Conservation (phyloP, 1,284 basidiomycete species). For the Cryptococcus sp. region DNA sequence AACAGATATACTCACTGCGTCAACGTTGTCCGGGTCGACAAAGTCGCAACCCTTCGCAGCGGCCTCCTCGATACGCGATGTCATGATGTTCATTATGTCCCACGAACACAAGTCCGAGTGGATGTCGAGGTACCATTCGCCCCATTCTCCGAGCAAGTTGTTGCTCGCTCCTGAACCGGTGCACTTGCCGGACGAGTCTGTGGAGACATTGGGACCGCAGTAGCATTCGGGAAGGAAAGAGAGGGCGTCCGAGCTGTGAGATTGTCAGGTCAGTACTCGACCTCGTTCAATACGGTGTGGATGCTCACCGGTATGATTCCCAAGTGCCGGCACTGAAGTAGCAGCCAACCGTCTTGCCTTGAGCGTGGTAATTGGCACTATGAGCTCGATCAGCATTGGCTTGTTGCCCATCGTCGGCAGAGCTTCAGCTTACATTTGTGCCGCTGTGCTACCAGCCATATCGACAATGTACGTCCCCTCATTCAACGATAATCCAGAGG, state of each 20-base stretch:
- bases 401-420: not conserved
- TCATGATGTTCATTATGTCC: constrained; percentile 26
- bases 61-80: constrained; percentile 32
- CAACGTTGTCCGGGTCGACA: constrained; percentile 49
- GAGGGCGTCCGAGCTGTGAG: constrained; percentile 18
- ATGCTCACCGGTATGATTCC: constrained; percentile 29
- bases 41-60: constrained; percentile 44
- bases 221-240: constrained; percentile 32
- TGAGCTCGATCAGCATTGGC: not conserved
- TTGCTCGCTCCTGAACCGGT: constrained; percentile 12
- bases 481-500: constrained; percentile 20
- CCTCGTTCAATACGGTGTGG: not conserved
- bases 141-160: constrained; percentile 39
- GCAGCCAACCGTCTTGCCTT: constrained; percentile 48
- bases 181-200: constrained; percentile 14
- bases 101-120: constrained; percentile 23
- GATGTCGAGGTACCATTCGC: constrained; percentile 45
- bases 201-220: constrained; percentile 25
- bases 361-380: constrained; percentile 22
- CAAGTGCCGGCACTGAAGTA: constrained; percentile 49
- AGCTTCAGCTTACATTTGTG: constrained; percentile 21
- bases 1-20: constrained; percentile 13
- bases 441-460: constrained; percentile 15
- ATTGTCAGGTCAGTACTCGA: not conserved
- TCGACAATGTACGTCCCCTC: constrained; percentile 30